Conservation (phyloP, 2,329 filamentous ascomycete species). For the Diaporthe sp. region DNA sequence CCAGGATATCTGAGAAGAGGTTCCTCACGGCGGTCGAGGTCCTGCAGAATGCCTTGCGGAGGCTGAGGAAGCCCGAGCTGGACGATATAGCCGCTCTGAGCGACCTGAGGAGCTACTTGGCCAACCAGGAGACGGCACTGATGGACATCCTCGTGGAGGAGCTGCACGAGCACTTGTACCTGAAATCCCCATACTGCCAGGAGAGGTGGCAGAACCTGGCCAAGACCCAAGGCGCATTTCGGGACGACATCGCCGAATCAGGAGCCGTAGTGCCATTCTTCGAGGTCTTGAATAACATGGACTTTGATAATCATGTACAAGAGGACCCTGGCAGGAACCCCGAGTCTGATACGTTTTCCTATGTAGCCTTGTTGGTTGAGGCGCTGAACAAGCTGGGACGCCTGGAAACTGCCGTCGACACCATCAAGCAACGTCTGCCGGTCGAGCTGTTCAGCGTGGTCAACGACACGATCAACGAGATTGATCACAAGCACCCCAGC, state of each 20-base stretch:
- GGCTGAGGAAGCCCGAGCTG: slow-evolving; percentile 87
- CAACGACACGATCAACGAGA: slow-evolving; percentile 93
- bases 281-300: slow-evolving; percentile 68
- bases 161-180: slow-evolving; percentile 94
- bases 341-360: slow-evolving; percentile 94
- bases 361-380: slow-evolving; percentile 88
- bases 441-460: slow-evolving; percentile 95
- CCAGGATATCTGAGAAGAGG: slow-evolving; percentile 93
- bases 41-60: slow-evolving; percentile 85
- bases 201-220: slow-evolving; percentile 91
- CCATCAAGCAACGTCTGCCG: slow-evolving; percentile 90
- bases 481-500: slow-evolving; percentile 92
- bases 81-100: slow-evolving; percentile 90
- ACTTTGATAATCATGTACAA: slow-evolving; percentile 70
- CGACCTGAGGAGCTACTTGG: slow-evolving; percentile 87
- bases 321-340: slow-evolving; percentile 95
- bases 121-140: slow-evolving; percentile 90
- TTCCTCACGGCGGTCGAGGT: slow-evolving; percentile 94
- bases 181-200: slow-evolving; percentile 97
- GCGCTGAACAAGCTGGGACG: slow-evolving; percentile 89
- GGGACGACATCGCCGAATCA: slow-evolving; percentile 59
- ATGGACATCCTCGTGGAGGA: slow-evolving; percentile 98
- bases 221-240: slow-evolving; percentile 67
- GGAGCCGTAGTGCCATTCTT: slow-evolving; percentile 65
- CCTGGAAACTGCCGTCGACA: slow-evolving; percentile 87